Evolutionary conservation across 192 early-diverging fungal species (phyloP).

Genomic region (Entophlyctis luteolus): DNA sequence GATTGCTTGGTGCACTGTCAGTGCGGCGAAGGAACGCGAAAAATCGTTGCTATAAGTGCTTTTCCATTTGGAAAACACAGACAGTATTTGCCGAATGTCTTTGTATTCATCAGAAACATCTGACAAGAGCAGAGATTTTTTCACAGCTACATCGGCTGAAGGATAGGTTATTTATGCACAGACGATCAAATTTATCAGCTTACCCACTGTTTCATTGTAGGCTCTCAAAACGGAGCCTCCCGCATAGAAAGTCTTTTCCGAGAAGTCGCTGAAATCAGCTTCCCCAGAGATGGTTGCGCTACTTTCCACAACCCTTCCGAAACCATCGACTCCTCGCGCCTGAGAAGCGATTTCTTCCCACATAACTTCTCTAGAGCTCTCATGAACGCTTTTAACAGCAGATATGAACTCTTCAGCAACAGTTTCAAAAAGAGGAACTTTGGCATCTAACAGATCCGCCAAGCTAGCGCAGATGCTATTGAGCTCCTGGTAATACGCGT

Average conservation of each 20-base stretch:
- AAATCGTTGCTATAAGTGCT: neutral
- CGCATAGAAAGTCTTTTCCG: too few relatives aligned
- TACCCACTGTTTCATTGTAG: too few relatives aligned
- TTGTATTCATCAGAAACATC: constrained; percentile 18
- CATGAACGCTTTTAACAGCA: neutral
- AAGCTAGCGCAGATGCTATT: neutral
- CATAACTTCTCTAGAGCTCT: too few relatives aligned
- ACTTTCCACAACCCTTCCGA: too few relatives aligned
- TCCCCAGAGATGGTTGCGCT: too few relatives aligned
- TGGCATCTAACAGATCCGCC: constrained; percentile 26
- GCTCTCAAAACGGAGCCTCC: too few relatives aligned
- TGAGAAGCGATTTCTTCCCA: too few relatives aligned
- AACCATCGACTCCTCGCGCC: too few relatives aligned
- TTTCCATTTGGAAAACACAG: constrained; percentile 17
- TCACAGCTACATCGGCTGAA: neutral
- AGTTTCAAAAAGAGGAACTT: constrained; percentile 10
- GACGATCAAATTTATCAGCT: too few relatives aligned
- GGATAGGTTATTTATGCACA: neutral
- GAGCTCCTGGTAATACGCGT: constrained; percentile 24
- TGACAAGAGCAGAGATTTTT: neutral
- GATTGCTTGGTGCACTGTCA: constrained; percentile 15
- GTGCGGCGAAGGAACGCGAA: constrained; percentile 5
- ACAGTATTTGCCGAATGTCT: neutral
- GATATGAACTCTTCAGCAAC: constrained; percentile 5
- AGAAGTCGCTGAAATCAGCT: too few relatives aligned